Conservation (phyloP, 768 basidiomycete species). For the Russula sp. region DNA sequence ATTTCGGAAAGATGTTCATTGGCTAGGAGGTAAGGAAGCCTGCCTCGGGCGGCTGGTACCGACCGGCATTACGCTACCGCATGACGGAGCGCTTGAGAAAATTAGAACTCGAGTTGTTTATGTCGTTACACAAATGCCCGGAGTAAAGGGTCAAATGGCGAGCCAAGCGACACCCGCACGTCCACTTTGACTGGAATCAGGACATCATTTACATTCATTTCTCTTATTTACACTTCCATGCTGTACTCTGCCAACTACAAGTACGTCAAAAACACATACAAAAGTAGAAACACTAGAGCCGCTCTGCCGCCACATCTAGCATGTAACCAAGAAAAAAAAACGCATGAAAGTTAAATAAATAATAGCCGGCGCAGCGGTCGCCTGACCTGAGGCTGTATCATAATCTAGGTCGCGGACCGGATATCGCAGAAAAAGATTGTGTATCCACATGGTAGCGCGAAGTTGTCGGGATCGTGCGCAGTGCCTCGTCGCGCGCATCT, state of each 20-base stretch:
- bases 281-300: neutral
- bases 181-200: neutral
- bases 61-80: neutral
- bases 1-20: neutral
- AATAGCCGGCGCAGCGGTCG: conserved; percentile 5
- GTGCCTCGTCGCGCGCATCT: neutral
- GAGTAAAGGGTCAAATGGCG: neutral
- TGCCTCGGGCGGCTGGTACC: neutral
- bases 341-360: neutral
- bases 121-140: neutral
- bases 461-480: neutral
- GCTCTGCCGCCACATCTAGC: conserved; percentile 9
- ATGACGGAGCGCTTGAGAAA: conserved; percentile 10
- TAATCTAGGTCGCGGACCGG: neutral
- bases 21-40: neutral
- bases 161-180: neutral
- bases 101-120: neutral
- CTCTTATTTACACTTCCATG: conserved; percentile 1
- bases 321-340: neutral
- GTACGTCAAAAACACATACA: conserved; percentile 14
- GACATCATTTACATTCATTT: neutral
- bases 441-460: neutral
- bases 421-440: neutral
- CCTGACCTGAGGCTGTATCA: conserved; percentile 15
- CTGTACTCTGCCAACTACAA: conserved; percentile 14